Evolutionary conservation across 1,284 basidiomycete species (phyloP).

Genomic region (Leccinum solheimii): DNA sequence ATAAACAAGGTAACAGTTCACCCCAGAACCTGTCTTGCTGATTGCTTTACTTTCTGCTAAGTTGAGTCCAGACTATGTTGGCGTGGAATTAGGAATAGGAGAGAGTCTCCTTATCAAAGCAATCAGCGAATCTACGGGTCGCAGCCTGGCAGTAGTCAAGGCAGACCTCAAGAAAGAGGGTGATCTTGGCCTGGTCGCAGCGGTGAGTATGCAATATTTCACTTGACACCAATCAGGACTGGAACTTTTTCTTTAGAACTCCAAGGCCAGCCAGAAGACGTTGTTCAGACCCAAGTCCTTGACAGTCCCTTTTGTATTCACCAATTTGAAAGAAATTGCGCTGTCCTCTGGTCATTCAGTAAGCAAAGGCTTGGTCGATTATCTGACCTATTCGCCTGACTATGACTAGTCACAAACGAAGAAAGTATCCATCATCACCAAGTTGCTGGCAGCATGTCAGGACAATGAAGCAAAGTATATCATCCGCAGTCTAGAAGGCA

Average conservation of each 20-base stretch:
- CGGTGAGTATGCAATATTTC: conserved; percentile 48
- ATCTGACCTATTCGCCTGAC: conserved; percentile 1
- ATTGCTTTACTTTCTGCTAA: conserved; percentile 36
- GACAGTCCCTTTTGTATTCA: conserved; percentile 87
- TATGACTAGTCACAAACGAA: conserved; percentile 75
- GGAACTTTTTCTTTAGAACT: conserved; percentile 55
- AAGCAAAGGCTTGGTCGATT: conserved; percentile 18
- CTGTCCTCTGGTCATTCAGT: conserved; percentile 82
- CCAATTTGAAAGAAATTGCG: conserved; percentile 84
- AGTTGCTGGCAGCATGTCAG: conserved; percentile 90
- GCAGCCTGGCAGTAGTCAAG: conserved; percentile 82
- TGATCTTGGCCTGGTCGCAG: conserved; percentile 94
- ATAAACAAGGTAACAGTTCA: conserved; percentile 81
- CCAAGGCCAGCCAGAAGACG: conserved; percentile 92
- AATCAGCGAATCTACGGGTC: conserved; percentile 92
- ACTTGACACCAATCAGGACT: background rate
- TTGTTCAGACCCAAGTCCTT: conserved; percentile 93
- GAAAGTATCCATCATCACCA: conserved; percentile 96
- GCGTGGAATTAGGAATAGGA: conserved; percentile 95
- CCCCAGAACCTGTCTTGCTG: background rate
- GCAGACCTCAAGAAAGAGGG: conserved; percentile 93
- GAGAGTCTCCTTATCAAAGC: conserved; percentile 95
- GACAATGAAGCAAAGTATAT: conserved; percentile 93
- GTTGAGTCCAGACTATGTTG: conserved; percentile 95
- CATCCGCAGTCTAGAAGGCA: conserved; percentile 94